Evolutionary conservation across 2,329 filamentous ascomycete genomes (phyloP).

Genomic region (Aureobasidium subglaciale): DNA sequence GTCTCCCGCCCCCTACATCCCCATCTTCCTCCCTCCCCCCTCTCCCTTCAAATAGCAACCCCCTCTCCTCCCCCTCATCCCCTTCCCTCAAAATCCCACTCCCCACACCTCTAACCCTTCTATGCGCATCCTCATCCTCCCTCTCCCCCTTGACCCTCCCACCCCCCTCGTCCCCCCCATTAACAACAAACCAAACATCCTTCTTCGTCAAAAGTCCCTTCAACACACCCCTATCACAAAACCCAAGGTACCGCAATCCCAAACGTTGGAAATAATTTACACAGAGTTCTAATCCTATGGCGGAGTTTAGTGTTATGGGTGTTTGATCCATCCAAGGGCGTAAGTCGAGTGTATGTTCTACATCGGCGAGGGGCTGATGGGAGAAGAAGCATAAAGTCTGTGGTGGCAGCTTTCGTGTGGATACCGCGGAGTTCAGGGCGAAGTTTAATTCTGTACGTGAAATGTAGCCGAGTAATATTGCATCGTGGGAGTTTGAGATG

Average conservation of each 20-base stretch:
- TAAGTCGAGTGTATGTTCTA: constrained; percentile 71
- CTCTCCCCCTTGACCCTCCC: not conserved
- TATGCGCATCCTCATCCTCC: constrained; percentile 17
- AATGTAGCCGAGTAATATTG: constrained; percentile 84
- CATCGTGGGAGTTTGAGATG: constrained; percentile 67
- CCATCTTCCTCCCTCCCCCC: not conserved
- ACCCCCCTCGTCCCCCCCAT: constrained; percentile 59
- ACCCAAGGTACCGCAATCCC: constrained; percentile 82
- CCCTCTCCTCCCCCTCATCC: constrained; percentile 30
- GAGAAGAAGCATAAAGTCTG: constrained; percentile 78
- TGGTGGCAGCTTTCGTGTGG: constrained; percentile 50
- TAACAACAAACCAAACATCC: constrained; percentile 89
- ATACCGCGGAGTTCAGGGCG: constrained; percentile 60
- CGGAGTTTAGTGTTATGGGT: constrained; percentile 73
- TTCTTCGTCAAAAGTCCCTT: constrained; percentile 92
- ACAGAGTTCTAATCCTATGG: constrained; percentile 71
- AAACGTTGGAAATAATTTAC: constrained; percentile 92
- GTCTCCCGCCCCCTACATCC: not conserved
- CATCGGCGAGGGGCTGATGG: constrained; percentile 75
- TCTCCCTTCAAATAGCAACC: constrained; percentile 25
- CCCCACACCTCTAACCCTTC: constrained; percentile 23
- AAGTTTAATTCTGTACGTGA: constrained; percentile 82
- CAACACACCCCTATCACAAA: constrained; percentile 72
- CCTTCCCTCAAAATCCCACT: constrained; percentile 32
- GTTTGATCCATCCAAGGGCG: constrained; percentile 99